phyloP scores from a whole-genome alignment of 2,329 filamentous ascomycete species.

The Alternaria postmessia region DNA sequence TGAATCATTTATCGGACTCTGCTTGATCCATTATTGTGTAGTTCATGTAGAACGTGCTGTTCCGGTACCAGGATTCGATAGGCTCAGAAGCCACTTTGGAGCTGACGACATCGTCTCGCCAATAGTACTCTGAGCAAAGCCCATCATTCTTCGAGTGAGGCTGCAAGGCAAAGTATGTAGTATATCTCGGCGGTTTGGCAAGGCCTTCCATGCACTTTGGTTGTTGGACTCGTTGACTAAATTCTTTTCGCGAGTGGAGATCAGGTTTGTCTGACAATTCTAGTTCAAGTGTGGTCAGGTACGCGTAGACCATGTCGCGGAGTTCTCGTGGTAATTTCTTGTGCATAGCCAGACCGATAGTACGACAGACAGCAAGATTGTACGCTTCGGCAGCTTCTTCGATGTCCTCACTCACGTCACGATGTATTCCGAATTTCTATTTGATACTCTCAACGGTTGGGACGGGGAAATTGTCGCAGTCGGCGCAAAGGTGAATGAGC shows the following conservation, averaged over 20 bases:
- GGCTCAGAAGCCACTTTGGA: not conserved
- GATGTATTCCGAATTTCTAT: not conserved
- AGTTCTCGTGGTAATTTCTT: conserved; percentile 2
- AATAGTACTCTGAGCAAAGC: not conserved
- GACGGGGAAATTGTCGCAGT: not conserved
- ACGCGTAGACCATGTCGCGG: conserved; percentile 2
- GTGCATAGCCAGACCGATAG: not conserved
- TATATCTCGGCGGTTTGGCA: not conserved
- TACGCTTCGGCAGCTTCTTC: not conserved
- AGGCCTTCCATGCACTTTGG: not conserved
- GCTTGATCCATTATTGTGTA: not conserved
- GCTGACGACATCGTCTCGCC: conserved; percentile 1
- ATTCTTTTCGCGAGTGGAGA: not conserved
- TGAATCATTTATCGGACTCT: not conserved
- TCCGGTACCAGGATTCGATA: not conserved
- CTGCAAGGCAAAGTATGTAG: not conserved
- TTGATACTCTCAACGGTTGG: not conserved
- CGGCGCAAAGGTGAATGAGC: not conserved
- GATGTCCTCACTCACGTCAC: not conserved
- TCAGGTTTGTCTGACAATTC: not conserved
- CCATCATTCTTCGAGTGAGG: not conserved
- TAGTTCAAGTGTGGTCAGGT: not conserved
- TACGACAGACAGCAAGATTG: not conserved
- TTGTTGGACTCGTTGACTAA: not conserved
- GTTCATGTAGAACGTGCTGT: not conserved